These are phyloP conservation scores for Passalora sequoiae DNA, from an alignment of 2,329 filamentous ascomycete species.

Conservation along the genomic window DNA sequence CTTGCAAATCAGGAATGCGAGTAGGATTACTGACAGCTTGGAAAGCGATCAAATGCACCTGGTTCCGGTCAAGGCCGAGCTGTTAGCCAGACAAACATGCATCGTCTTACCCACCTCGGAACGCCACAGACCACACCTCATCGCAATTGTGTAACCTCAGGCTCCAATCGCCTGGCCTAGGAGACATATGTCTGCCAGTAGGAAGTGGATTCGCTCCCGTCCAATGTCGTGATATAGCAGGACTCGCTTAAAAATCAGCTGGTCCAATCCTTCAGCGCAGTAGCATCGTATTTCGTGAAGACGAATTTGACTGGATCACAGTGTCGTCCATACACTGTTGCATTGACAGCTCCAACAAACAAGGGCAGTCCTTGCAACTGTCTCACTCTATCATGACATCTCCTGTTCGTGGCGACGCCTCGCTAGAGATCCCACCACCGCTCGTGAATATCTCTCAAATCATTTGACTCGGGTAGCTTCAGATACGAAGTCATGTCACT, in stretches of 20 bases:
- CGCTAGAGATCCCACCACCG: slow-evolving; percentile 50
- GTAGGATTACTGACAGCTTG: neutral
- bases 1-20: neutral
- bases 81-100: neutral
- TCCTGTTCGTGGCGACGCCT: neutral
- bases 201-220: neutral
- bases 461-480: slow-evolving; percentile 50
- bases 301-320: slow-evolving; percentile 3
- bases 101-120: neutral
- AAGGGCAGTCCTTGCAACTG: slow-evolving; percentile 4
- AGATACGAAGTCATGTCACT: slow-evolving; percentile 62
- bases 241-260: neutral
- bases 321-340: neutral
- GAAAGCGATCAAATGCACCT: neutral
- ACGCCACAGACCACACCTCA: no score
- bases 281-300: neutral
- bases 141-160: neutral
- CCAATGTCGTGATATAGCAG: neutral
- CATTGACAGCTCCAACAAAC: neutral
- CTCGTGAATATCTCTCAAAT: slow-evolving; percentile 61
- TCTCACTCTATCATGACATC: slow-evolving; percentile 15
- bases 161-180: neutral
- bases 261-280: neutral
- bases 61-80: neutral
- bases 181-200: neutral